phyloP scores from a whole-genome alignment of 169 alveolate genomes.

The Cryptosporidium tyzzeri region DNA sequence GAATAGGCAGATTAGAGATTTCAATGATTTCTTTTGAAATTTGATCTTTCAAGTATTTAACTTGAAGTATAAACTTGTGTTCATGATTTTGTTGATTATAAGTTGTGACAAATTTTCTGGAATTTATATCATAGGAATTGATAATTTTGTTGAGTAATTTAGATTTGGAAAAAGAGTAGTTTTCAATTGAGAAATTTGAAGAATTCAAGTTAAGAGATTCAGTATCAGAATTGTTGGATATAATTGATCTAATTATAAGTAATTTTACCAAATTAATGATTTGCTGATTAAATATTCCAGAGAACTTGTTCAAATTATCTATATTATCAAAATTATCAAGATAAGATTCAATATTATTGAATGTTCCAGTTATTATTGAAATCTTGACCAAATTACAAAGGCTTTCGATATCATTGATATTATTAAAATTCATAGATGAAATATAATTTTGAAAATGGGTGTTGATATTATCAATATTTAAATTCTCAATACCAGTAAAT shows the following conservation, averaged over 20 bases:
- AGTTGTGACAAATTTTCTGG: background rate
- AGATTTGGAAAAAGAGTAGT: background rate
- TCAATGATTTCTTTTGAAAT: slow-evolving; percentile 1
- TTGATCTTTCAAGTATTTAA: background rate
- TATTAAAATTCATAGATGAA: background rate
- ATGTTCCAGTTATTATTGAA: background rate
- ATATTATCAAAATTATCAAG: background rate
- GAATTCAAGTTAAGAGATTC: background rate
- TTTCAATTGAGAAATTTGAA: background rate
- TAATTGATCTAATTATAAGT: background rate
- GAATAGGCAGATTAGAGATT: background rate
- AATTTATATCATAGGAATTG: slow-evolving; percentile 4
- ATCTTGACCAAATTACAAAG: slow-evolving; percentile 23
- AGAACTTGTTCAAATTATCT: background rate
- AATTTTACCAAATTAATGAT: background rate
- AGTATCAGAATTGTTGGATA: background rate
- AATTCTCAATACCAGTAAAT: background rate
- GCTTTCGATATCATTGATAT: background rate
- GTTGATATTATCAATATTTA: background rate
- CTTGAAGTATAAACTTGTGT: background rate
- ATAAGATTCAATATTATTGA: slow-evolving; percentile 6
- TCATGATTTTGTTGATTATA: background rate
- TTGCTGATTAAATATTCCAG: slow-evolving; percentile 20
- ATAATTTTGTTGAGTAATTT: background rate
- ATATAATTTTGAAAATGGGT: background rate